Conservation (phyloP, 78 protist genomes). For the Dictyostelium intermedium region DNA sequence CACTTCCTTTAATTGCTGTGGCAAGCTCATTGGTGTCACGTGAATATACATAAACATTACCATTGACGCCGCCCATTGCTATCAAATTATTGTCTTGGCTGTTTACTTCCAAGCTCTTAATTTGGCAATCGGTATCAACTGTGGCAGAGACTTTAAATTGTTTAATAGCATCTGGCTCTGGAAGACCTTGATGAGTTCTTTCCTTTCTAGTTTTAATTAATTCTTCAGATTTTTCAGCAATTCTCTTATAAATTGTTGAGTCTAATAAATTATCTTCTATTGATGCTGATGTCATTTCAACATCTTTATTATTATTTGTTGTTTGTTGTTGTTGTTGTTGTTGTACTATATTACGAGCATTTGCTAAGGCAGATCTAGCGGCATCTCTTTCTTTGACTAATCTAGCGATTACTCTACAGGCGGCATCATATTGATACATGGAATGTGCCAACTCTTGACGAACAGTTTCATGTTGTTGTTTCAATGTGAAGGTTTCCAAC, state of each 20-base stretch:
- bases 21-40: background rate
- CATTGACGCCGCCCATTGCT: constrained; percentile 75
- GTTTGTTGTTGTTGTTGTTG: background rate
- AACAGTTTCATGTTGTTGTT: constrained; percentile 88
- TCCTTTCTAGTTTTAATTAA: constrained; percentile 77
- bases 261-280: background rate
- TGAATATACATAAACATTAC: constrained; percentile 43
- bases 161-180: constrained; percentile 25
- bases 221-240: constrained; percentile 24
- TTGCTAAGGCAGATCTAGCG: constrained; percentile 79
- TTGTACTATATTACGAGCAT: background rate
- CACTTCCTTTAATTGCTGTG: background rate
- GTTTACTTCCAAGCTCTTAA: constrained; percentile 59
- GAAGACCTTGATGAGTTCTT: constrained; percentile 58
- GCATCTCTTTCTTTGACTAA: constrained; percentile 95
- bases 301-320: background rate
- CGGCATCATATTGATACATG: constrained; percentile 99
- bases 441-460: constrained; percentile 96
- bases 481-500: constrained; percentile 93
- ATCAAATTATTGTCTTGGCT: background rate
- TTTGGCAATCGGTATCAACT: background rate
- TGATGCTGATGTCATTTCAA: background rate
- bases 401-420: constrained; percentile 98
- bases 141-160: background rate
- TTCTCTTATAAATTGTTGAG: background rate